Base-by-base conservation (phyloP, 345 rosid genomes). In the Psidium friedrichsthalianum region DNA sequence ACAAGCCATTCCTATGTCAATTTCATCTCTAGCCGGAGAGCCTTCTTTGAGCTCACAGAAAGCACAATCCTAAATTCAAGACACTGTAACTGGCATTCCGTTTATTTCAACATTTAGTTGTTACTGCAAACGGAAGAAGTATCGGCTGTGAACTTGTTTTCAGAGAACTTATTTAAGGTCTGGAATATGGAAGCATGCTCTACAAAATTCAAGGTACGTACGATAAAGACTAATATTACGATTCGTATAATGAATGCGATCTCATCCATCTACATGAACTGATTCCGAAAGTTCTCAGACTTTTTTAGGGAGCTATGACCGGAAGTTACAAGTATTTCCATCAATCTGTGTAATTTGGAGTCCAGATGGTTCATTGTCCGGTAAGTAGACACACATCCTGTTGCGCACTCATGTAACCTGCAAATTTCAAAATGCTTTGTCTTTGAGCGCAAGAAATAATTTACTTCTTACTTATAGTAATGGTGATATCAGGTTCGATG, bases 141-240 rank as follows among this genome's bases (percentile, higher is more conserved):
- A 87, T 94, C 83, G 85, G 90, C 11, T 69, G 90, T 90, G 57
- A 94, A 87, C 84, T 86, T 90, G 86, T 90, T 84, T 89, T 89
- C 91, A 49, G 90, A 88, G 86, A 93, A 87, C 88, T 95, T 95
- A 40, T 74, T 44, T 6, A 90, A 85, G 88, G 95, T 95, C 85
- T 94, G 98, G 96, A 88, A 92, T 87, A 89, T 92, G 84, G 88
- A 83, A 86, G 85, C 89, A 81, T 92, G 95, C 88, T 92, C 96
- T 61, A 88, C 57, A 89, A 59, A 51, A 24, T 88, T 92, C 84
- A 86, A 91, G 94, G 94, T 90, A 83, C 49, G 85, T 82, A 22
- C 74, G 36, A 6, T 59, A 59, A n/a, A 27, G 74, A 59, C 40
- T 27, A 59, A 59, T 59, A 59, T 59, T 36, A 27, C 20, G 36